A percentile compares a stretch with the other conserved stretches of the same genome.
These are phyloP conservation scores for Xylariales sp. DNA, from an alignment of 2,329 filamentous ascomycete genomes.

Conservation along the genomic window DNA sequence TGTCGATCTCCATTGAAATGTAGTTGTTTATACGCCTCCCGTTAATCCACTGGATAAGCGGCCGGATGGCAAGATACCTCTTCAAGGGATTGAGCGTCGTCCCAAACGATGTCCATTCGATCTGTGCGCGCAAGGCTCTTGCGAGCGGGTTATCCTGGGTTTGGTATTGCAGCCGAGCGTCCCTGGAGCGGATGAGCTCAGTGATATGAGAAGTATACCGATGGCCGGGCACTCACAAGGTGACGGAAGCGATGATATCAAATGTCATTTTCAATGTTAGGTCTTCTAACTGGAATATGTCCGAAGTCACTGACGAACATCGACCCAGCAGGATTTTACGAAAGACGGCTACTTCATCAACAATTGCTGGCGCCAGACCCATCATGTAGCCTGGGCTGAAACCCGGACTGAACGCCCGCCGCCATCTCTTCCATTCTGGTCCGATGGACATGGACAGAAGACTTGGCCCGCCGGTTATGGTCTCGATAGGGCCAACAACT, in stretches of 20 bases:
- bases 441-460: conserved; percentile 5
- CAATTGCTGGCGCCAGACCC: conserved; percentile 1
- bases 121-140: conserved; percentile 14
- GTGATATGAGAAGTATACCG: background rate
- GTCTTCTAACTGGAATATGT: conserved; percentile 19
- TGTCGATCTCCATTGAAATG: conserved; percentile 17
- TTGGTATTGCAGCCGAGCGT: conserved; percentile 19
- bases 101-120: conserved; percentile 17
- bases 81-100: conserved; percentile 17
- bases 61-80: conserved; percentile 14
- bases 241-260: conserved; percentile 18
- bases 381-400: conserved; percentile 5
- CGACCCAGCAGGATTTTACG: background rate
- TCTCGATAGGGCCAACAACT: background rate
- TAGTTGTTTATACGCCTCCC: conserved; percentile 16
- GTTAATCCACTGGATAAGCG: conserved; percentile 17
- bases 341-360: conserved; percentile 1
- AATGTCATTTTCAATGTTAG: conserved; percentile 19
- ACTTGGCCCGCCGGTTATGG: conserved; percentile 1
- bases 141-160: conserved; percentile 15
- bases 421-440: background rate
- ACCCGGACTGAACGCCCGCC: conserved; percentile 3
- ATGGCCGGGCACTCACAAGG: conserved; percentile 12
- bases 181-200: conserved; percentile 10
- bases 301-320: conserved; percentile 5